Evolutionary conservation across 352 stramenopile species (phyloP), one percentile per base, ranked within the genome.

Genomic region (Salisapilia sapeloensis): DNA sequence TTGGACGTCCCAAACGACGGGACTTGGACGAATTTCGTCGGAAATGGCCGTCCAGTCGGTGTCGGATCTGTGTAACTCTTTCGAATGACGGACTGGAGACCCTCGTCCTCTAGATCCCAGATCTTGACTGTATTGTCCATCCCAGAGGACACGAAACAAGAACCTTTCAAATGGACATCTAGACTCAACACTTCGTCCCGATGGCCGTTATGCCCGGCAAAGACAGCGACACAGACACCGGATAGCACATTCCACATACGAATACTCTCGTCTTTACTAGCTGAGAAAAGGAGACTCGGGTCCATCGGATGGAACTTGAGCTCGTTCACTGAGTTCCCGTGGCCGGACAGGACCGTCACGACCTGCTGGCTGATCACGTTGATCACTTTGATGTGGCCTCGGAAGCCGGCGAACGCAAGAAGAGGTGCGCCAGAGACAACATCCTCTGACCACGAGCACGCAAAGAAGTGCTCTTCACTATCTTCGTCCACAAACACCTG

Each of bases 41-140:
- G 55, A 29, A 93, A 93, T 13, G 60, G 60, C 22, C 70, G 60
- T 38, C 69, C 54, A 15, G 56, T 48, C 11, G 67, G 53, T 2
- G 72, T 62, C 15, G 62, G 53, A 27, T 78, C 56, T 14, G 57
- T 79, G 50, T 89, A 86, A 35, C 66, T 81, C 39, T 74, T 72
- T 20, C 51, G 46, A 27, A 91, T 84, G 4, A 74, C 76, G n/a
- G 40, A 61, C 38, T 79, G 56, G 35, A 93, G 59, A 2, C 57
- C 53, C 10, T 65, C 49, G 23, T 74, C 59, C 29, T 87, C 67
- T 13, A 95, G 61, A 39, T 84, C 72, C 90, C 90, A 97, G n/a
- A 97, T 55, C 42, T 95, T 95, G 35, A 96, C 61, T 5, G 60
- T 93, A 45, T 93, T 94, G 55, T 97, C 90, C 66, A 95, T 94